Evolutionary conservation across 2,329 filamentous ascomycete species (phyloP), one percentile per base, ranked within the genome.

Genomic region (Tolypocladium sp.): DNA sequence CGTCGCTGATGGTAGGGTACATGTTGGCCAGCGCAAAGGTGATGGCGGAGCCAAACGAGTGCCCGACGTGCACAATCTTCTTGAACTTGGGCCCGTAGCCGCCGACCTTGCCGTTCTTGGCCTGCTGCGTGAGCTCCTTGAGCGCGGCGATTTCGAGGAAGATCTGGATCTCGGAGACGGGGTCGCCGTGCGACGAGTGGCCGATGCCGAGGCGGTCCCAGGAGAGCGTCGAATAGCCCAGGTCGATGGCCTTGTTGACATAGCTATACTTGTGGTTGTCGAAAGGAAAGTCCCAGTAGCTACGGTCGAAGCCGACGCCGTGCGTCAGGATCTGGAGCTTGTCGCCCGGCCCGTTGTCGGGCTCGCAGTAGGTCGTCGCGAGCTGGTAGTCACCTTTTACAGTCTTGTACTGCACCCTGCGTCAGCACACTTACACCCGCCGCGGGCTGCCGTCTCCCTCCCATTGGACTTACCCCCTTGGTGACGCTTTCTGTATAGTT

Each of bases 151-250:
- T 71, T 67, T 88, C 83, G 49, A 84, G 76, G 59, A 70, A 74
- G 22, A 77, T 72, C 67, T 88, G 85, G 58, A 88, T 82, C 67
- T 84, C 80, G 64, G 81, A 78, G 65, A 87, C 67, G 0, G 85
- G 78, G 52, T 87, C 79, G 55, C 81, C 82, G 65, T 81, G 82
- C 5, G 79, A 79, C 1, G 83, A 86, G 59, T 75, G 72, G 46
- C 80, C 84, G 49, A 87, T 77, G 38, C 85, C 86, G 7, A 87
- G 78, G 22, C 85, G 82, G 70, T 89, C 85, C 70, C 80, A 86
- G 12, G 78, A 72, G 53, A 88, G 77, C 2, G 84, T 86, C 38
- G 79, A 82, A 73, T 82, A 87, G 46, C 81, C 81, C 44, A 75
- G 73, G 6, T 77, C 78, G 2, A 86, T 76, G 2, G 85, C 85